Base-by-base conservation (phyloP, 1,284 basidiomycete species). In the Laetiporus sulphureus region DNA sequence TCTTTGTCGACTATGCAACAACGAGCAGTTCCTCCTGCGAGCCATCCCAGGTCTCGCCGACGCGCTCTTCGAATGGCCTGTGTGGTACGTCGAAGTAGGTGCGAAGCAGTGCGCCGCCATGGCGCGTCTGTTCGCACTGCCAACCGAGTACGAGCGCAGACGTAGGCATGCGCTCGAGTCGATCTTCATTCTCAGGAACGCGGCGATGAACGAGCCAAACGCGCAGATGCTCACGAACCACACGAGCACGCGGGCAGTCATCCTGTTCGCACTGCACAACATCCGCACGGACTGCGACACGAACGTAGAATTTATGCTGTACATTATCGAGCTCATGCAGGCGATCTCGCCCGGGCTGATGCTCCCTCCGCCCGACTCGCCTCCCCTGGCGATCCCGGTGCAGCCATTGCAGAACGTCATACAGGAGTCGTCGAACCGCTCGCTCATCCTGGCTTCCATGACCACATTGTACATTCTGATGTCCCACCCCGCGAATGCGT, bases 41-140 rank as follows among this genome's bases (percentile, higher is more conserved):
- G 67, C 68, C 32, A 77, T 88, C 36, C 83, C 85, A 0, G 86
- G 86, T 3, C 67, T 91, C 29, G 75, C 82, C 20, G 85, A 91
- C 52, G 82, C 79, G 5, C 68, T 93, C 15, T 82, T 90, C 52
- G 81, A 84, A 52, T 84, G 85, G 80, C 82, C 89, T 10, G 77
- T 83, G 51, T 88, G 83, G 83, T 88, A 79, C 53, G 68, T 72
- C 38, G 64, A 56, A 2, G 71, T 76, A 50, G 79, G 77, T 6
- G 64, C 71, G 53, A 66, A 69, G 46, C 59, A 64, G 24, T 59
- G 61, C 27, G 61, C 63, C 30, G 66, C 71, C 32, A 52, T 56
- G 12, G 49, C 67, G 16, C 45, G 62, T 12, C 59, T 87, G 29
- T 88, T 89, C 47, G 72, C 79, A 16, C 55, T 70, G 7, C 59